Evolutionary conservation across 2,329 filamentous ascomycete genomes (phyloP), one percentile per base, ranked within the genome.

Genomic region (Pseudogymnoascus sp.): DNA sequence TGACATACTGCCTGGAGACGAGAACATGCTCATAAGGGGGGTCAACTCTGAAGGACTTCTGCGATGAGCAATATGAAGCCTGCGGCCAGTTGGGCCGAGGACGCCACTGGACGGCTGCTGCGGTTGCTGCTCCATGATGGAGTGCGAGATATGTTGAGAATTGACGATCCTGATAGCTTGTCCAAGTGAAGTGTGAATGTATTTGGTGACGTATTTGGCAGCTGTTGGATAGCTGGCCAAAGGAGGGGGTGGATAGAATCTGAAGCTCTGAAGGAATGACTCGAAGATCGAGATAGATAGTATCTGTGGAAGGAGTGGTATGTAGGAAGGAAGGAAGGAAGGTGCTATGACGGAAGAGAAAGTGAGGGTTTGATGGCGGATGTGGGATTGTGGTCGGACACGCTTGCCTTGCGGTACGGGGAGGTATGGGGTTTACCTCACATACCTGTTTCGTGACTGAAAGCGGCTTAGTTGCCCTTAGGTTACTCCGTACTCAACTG

Each of bases 1-100:
- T 64, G 62, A 82, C 84, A 82, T 80, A 88, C 85, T 86, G 76
- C 80, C 81, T 68, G 82, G 82, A 67, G 65, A 68, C 25, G 67
- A 70, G 76, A 84, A 91, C 91, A 86, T 91, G 91, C 92, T 96
- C 90, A 97, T 95, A 77, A 97, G 81, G 67, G 93, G 94, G 64
- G 93, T 97, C 77, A 97, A 83, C 83, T 97, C 94, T 69, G 94
- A 97, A 68, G 93, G 94, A 79, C 92, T 97, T 78, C 93, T 88
- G 74, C 93, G 89, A 81, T 97, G 93, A 73, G 93, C 93, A 78
- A 97, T 97, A 80, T 97, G 92, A 75, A 97, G 85, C 75, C 92
- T 89, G 74, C 93, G 92, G 73, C 92, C 92, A 75, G 88, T 79
- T 72, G 91, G 90, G 70, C 91, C 92, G 74, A 80, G 80, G 64